These are phyloP conservation scores for Boletus rex-veris DNA, from an alignment of 768 basidiomycete species.

Conservation along the genomic window DNA sequence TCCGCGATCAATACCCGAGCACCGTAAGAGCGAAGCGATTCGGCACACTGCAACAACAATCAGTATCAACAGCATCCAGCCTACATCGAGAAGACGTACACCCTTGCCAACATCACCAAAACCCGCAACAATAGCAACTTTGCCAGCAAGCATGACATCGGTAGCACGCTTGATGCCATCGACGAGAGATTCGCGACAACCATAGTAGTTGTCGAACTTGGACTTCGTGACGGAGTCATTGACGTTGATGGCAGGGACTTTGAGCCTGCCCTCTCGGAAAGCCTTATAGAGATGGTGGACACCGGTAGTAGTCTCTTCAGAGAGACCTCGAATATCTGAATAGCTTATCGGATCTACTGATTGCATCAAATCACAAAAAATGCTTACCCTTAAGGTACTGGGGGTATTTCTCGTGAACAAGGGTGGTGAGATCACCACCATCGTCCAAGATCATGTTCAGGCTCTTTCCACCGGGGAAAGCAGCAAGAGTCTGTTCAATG, in stretches of 20 bases:
- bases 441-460: conserved; percentile 99
- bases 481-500: conserved; percentile 89
- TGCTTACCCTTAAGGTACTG: conserved; percentile 74
- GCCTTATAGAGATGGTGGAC: conserved; percentile 99
- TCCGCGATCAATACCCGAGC: conserved; percentile 95
- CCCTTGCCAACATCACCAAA: conserved; percentile 99
- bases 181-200: conserved; percentile 98
- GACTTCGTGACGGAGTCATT: conserved; percentile 99
- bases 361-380: background rate
- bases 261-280: conserved; percentile 92
- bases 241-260: conserved; percentile 98
- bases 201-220: conserved; percentile 99
- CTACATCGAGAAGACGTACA: conserved; percentile 48
- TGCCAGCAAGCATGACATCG: conserved; percentile 99
- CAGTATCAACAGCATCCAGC: background rate
- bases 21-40: conserved; percentile 96
- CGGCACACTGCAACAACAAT: conserved; percentile 73
- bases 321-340: conserved; percentile 84
- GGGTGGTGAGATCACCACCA: conserved; percentile 91
- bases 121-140: conserved; percentile 98
- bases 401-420: conserved; percentile 96
- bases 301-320: conserved; percentile 99
- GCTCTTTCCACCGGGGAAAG: conserved; percentile 79
- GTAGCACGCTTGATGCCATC: conserved; percentile 99
- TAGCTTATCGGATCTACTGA: background rate